These are phyloP conservation scores for Trypanosoma mega DNA, from an alignment of 208 protist genomes.

Conservation along the genomic window DNA sequence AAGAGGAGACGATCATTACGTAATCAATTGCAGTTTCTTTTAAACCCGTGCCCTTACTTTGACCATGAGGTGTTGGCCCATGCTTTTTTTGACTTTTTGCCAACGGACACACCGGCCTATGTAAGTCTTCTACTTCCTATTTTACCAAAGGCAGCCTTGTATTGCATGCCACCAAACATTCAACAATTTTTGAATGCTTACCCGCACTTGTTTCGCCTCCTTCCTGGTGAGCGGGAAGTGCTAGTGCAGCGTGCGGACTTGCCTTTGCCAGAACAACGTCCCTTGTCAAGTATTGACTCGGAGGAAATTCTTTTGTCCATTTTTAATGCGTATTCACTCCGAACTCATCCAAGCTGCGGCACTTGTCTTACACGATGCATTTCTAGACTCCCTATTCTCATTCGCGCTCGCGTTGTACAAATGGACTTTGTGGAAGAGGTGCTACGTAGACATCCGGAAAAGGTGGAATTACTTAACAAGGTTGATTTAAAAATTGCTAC, in stretches of 20 bases:
- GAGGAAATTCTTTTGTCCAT: conserved; percentile 78
- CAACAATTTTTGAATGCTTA: conserved; percentile 15
- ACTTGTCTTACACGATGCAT: conserved; percentile 59
- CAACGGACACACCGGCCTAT: conserved; percentile 27
- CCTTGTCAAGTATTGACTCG: conserved; percentile 27
- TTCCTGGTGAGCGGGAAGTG: conserved; percentile 34
- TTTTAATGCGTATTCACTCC: conserved; percentile 54
- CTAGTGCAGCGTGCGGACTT: conserved; percentile 75
- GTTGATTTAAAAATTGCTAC: too few relatives aligned
- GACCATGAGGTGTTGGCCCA: conserved; percentile 72
- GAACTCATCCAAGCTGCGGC: conserved; percentile 49
- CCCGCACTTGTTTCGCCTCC: conserved; percentile 26
- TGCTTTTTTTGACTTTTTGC: conserved; percentile 73
- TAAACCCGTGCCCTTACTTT: conserved; percentile 61
- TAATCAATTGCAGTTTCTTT: conserved; percentile 58
- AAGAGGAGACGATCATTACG: conserved; percentile 42
- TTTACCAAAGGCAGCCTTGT: conserved; percentile 21
- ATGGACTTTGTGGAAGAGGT: conserved; percentile 67
- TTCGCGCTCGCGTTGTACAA: conserved; percentile 42
- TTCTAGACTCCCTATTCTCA: conserved; percentile 31
- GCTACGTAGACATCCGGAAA: conserved; percentile 61
- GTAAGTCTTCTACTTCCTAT: conserved; percentile 14
- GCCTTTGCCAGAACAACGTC: conserved; percentile 28
- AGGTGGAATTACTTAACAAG: conserved; percentile 52
- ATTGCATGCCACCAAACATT: conserved; percentile 27